These are phyloP conservation scores for Vachellia collinsii DNA, from an alignment of 306 rosid species.

Conservation along the genomic window DNA sequence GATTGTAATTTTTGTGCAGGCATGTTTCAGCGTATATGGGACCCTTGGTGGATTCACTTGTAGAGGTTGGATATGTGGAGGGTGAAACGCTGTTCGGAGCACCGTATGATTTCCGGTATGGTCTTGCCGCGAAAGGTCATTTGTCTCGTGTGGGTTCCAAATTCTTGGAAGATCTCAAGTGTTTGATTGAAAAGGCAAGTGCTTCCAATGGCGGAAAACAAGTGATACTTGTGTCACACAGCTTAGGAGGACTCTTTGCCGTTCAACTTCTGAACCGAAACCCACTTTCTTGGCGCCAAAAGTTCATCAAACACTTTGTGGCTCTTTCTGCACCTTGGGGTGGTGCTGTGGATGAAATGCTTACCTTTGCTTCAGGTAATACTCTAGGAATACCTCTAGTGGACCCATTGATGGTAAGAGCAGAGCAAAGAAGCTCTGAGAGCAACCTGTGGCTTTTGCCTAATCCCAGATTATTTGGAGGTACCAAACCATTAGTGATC, in stretches of 20 bases:
- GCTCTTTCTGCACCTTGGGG: conserved; percentile 92
- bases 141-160: conserved; percentile 75
- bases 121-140: conserved; percentile 76
- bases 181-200: conserved; percentile 72
- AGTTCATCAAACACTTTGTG: conserved; percentile 68
- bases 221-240: conserved; percentile 78
- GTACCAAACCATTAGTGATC: conserved; percentile 47
- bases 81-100: conserved; percentile 84
- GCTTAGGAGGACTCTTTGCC: conserved; percentile 76
- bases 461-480: conserved; percentile 60
- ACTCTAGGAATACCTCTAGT: conserved; percentile 82
- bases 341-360: conserved; percentile 72
- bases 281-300: conserved; percentile 62
- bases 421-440: conserved; percentile 83
- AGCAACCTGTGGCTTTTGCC: conserved; percentile 91
- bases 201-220: conserved; percentile 66
- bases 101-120: conserved; percentile 89
- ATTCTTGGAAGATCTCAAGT: conserved; percentile 70
- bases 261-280: conserved; percentile 74
- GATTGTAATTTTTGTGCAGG: conserved; percentile 41
- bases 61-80: conserved; percentile 62
- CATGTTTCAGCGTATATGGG: conserved; percentile 72
- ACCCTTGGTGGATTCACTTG: conserved; percentile 61
- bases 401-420: conserved; percentile 71
- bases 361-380: conserved; percentile 83